A percentile compares a stretch with the other conserved stretches of the same genome.
phyloP scores from a whole-genome alignment of 495 filamentous ascomycete genomes.

The Tuber umbilicatum region DNA sequence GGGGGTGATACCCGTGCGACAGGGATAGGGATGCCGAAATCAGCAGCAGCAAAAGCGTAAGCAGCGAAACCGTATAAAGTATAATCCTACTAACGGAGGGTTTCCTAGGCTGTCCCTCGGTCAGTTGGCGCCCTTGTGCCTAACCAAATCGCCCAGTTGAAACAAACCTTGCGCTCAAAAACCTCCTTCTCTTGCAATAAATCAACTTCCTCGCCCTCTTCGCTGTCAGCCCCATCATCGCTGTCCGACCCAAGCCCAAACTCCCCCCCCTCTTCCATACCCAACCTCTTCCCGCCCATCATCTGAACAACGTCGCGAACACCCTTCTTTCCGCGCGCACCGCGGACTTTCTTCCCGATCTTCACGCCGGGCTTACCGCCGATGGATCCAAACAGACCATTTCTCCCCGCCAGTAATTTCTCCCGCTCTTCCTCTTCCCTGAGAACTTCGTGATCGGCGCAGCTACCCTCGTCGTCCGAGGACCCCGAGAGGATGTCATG shows the following conservation, averaged over 20 bases:
- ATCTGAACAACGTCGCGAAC: constrained; percentile 62
- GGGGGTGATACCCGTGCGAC: constrained; percentile 38
- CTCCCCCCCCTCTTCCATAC: constrained; percentile 58
- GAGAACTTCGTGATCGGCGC: constrained; percentile 52
- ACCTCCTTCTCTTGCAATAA: constrained; percentile 43
- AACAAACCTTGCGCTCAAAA: constrained; percentile 47
- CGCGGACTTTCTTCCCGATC: constrained; percentile 51
- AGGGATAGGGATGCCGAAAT: constrained; percentile 51
- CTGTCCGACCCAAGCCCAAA: constrained; percentile 42
- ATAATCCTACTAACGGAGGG: constrained; percentile 24
- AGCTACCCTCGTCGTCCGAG: constrained; percentile 12
- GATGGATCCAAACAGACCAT: constrained; percentile 42
- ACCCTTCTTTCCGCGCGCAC: constrained; percentile 45
- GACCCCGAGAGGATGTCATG: constrained; percentile 2
- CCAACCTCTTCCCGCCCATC: constrained; percentile 81
- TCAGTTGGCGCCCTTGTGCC: not conserved
- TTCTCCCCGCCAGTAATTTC: constrained; percentile 56
- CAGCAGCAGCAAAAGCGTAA: constrained; percentile 48
- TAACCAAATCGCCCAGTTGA: constrained; percentile 4
- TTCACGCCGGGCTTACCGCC: constrained; percentile 42
- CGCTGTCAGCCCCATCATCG: constrained; percentile 23
- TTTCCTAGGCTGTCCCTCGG: constrained; percentile 29
- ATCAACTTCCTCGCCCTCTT: constrained; percentile 45
- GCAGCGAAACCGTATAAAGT: constrained; percentile 16
- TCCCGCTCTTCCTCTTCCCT: constrained; percentile 86